A percentile compares a stretch with the other conserved stretches of the same genome.
Evolutionary conservation across 2,329 filamentous ascomycete species (phyloP).

Genomic region (Cladosporium sp.): DNA sequence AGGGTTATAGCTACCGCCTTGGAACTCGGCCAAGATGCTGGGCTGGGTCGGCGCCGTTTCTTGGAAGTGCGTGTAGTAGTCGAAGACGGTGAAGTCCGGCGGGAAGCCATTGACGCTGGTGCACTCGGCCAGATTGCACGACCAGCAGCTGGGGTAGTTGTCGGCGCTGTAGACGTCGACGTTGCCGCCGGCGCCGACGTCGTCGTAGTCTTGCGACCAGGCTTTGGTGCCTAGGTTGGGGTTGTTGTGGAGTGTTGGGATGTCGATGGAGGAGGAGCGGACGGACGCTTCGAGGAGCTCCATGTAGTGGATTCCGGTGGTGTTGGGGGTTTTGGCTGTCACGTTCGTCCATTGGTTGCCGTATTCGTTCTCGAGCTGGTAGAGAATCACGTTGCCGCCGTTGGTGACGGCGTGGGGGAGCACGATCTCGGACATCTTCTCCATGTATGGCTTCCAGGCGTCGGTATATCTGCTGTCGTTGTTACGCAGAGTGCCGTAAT

Average conservation of each 20-base stretch:
- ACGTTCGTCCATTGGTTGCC: constrained; percentile 33
- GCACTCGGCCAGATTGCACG: constrained; percentile 58
- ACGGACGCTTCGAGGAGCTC: constrained; percentile 49
- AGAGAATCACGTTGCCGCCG: constrained; percentile 71
- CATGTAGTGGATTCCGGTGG: constrained; percentile 52
- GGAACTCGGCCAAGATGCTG: constrained; percentile 55
- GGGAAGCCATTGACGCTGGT: constrained; percentile 56
- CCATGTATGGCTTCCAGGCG: constrained; percentile 63
- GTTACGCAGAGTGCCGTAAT: constrained; percentile 60
- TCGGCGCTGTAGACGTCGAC: constrained; percentile 52
- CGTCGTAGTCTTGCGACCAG: constrained; percentile 55
- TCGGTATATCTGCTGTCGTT: constrained; percentile 57
- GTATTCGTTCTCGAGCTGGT: constrained; percentile 51
- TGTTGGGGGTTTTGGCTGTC: constrained; percentile 43
- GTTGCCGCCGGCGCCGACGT: constrained; percentile 50
- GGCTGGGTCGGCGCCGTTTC: constrained; percentile 43
- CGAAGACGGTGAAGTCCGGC: constrained; percentile 49
- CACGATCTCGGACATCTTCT: constrained; percentile 59
- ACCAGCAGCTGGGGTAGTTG: constrained; percentile 55
- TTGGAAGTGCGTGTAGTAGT: constrained; percentile 46
- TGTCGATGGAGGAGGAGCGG: constrained; percentile 51
- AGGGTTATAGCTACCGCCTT: constrained; percentile 57
- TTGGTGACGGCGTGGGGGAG: constrained; percentile 76
- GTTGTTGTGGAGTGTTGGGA: constrained; percentile 55
- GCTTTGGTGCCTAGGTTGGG: constrained; percentile 55